Evolutionary conservation across 108 stramenopile species (phyloP), one percentile per base, ranked within the genome.

Genomic region (Skeletonema menzelii): DNA sequence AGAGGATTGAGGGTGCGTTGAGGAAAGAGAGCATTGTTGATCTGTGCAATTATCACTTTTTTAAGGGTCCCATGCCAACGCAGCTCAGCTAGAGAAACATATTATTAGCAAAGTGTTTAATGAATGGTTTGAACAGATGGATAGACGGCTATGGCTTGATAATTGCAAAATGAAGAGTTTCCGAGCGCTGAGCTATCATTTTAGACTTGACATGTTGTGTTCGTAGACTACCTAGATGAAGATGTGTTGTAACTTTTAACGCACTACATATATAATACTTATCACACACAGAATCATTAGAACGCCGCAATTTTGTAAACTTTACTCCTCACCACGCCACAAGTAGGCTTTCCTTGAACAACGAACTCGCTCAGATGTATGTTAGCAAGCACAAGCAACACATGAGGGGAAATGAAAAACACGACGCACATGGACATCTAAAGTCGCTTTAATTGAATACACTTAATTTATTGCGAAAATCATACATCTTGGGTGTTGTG

Each of bases 1-100:
- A 88, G 28, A 70, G 88, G 27, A 88, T 93, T 69, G 92, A 93
- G 73, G 92, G 92, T 69, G 92, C 92, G 28, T 61, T 91, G 57
- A 64, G 83, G 73, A 91, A 91, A 63, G 65, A 89, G 3, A 78
- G 78, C 55, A 93, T 93, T 66, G 55, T 86, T 35, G 89, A 82
- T 24, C 59, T 93, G 20, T 85, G 85, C 59, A 81, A 90, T 15
- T 77, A 86, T 75, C 84, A 90, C 83, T 93, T 93, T 66, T 93
- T 93, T 73, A 85, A 70, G 37, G 89, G 88, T 47, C 88, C 87
- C 8, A 83, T 82, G 65, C 91, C 91, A 28, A 75, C 63, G 20
- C 65, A 74, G 67, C 40, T 79, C 57, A 62, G 42, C 56, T 76
- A 27, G 62, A 12, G 13, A 6, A 55, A 13, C 12, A 37, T 40